Evolutionary conservation across 1,139 yeast species (phyloP).

Genomic region (Hanseniaspora uvarum): DNA sequence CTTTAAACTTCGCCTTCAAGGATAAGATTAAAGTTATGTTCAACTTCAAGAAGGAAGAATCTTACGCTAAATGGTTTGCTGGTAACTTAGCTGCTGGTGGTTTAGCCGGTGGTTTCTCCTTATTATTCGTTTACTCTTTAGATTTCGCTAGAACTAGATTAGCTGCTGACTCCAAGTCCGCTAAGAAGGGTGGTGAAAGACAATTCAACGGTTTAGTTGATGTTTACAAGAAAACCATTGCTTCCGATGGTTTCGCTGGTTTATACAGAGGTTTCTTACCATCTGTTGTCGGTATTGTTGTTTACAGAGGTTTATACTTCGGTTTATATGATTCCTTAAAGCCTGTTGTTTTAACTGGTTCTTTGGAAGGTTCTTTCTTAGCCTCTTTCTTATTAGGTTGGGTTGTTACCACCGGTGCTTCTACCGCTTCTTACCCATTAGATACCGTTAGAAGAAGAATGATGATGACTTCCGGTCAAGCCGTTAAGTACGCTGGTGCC

Average conservation of each 20-base stretch:
- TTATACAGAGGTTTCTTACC: conserved; percentile 79
- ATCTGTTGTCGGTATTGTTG: conserved; percentile 69
- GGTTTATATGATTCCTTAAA: conserved; percentile 72
- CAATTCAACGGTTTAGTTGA: conserved; percentile 70
- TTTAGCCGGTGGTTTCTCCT: conserved; percentile 70
- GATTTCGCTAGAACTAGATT: conserved; percentile 79
- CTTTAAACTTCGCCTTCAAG: conserved; percentile 76
- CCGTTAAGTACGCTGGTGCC: conserved; percentile 66
- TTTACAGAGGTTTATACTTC: conserved; percentile 76
- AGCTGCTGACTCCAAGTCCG: conserved; percentile 70
- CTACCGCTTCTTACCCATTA: conserved; percentile 71
- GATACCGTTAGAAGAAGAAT: conserved; percentile 79
- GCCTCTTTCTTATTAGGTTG: conserved; percentile 72
- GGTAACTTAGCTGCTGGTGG: conserved; percentile 82
- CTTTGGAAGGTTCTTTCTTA: conserved; percentile 59
- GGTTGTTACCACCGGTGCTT: conserved; percentile 70
- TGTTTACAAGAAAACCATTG: conserved; percentile 67
- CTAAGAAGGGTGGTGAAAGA: conserved; percentile 57
- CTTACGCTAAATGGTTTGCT: conserved; percentile 61
- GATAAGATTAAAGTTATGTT: conserved; percentile 70
- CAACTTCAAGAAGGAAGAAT: conserved; percentile 60
- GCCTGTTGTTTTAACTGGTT: conserved; percentile 64
- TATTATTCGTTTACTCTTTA: conserved; percentile 65
- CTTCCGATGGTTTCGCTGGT: conserved; percentile 70
- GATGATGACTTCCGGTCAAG: conserved; percentile 81